Percentiles rank a stretch among this genome's conserved stretches.
phyloP scores from a whole-genome alignment of 2,329 filamentous ascomycete species.

The Aspergillus sp. region DNA sequence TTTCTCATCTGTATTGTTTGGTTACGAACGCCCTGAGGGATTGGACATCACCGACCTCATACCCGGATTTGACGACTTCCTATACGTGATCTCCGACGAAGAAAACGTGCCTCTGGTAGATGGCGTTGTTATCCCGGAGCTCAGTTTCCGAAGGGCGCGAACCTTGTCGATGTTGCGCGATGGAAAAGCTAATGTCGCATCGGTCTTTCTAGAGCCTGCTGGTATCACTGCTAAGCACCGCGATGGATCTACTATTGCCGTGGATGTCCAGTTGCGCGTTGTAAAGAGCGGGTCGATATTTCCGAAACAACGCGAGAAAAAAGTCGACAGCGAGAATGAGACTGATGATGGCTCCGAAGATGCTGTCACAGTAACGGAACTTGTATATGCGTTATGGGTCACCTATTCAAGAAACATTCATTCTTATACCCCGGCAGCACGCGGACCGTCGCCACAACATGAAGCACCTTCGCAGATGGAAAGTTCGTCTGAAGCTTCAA shows the following conservation, averaged over 20 bases:
- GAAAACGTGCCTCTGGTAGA: conserved; percentile 81
- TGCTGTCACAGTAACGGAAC: conserved; percentile 61
- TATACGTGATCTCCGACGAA: conserved; percentile 79
- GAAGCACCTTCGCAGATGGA: conserved; percentile 56
- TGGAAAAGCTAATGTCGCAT: conserved; percentile 73
- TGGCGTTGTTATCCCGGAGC: conserved; percentile 95
- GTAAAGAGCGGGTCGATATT: conserved; percentile 80
- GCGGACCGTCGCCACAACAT: conserved; percentile 39
- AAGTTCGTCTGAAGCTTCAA: conserved; percentile 74
- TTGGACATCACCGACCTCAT: conserved; percentile 77
- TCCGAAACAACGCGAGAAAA: conserved; percentile 59
- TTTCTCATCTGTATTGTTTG: conserved; percentile 90
- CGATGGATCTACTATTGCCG: conserved; percentile 86
- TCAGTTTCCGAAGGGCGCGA: conserved; percentile 87
- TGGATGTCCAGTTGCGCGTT: conserved; percentile 95
- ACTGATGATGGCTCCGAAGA: conserved; percentile 47
- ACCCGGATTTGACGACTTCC: conserved; percentile 80
- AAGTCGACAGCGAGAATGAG: conserved; percentile 63
- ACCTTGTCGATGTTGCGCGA: conserved; percentile 81
- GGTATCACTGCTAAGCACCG: conserved; percentile 83
- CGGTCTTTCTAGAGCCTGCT: conserved; percentile 78
- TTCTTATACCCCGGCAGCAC: conserved; percentile 64
- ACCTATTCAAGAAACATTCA: conserved; percentile 95
- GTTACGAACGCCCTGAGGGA: conserved; percentile 79
- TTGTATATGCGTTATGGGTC: conserved; percentile 95